Base-by-base conservation (phyloP, 75 land plant genomes). In the Sequoiadendron giganteum region DNA sequence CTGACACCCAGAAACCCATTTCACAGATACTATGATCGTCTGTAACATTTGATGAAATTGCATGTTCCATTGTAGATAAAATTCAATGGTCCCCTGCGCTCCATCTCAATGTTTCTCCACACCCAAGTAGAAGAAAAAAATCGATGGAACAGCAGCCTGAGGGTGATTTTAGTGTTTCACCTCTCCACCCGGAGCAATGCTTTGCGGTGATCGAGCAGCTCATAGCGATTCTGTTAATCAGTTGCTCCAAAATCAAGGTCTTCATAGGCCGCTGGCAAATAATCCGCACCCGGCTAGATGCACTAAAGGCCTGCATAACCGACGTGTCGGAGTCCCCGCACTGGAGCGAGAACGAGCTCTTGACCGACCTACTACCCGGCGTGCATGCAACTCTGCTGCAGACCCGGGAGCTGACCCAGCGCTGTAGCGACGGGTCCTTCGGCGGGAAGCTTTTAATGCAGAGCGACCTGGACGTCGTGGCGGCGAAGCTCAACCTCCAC, bases 401-500 rank as follows among this genome's bases (percentile, higher is more conserved):
- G 80, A 86, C 91, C 55, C 76, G 83, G 13, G 84, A 88, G 36
- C 93, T 97, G 39, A 91, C 92, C 80, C 52, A 84, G 83, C 91
- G 68, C 80, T 94, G 93, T 89, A 52, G 39, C 52, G 86, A 76
- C n/a, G 89, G 88, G 34, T 90, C 54, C 54, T 85, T 91, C 79
- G 89, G 89, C 58, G 98, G 97, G 1, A 94, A 94, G 92, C 97
- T 97, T 34, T 91, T 87, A 30, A 93, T 94, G 90, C 98, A 97
- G 92, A 91, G 92, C 87, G 93, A 95, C 92, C 91, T 97, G 87
- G 98, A 97, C 90, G 88, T 92, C 42, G 89, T 94, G 49, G 87
- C 93, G 39, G 83, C 93, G 32, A 89, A 93, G 14, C 93, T 97
- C 81, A 88, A 91, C 73, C 84, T 88, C 36, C 93, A 91, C 55